These are phyloP conservation scores for Ceratonia siliqua DNA, from an alignment of 306 rosid species.

Conservation along the genomic window DNA sequence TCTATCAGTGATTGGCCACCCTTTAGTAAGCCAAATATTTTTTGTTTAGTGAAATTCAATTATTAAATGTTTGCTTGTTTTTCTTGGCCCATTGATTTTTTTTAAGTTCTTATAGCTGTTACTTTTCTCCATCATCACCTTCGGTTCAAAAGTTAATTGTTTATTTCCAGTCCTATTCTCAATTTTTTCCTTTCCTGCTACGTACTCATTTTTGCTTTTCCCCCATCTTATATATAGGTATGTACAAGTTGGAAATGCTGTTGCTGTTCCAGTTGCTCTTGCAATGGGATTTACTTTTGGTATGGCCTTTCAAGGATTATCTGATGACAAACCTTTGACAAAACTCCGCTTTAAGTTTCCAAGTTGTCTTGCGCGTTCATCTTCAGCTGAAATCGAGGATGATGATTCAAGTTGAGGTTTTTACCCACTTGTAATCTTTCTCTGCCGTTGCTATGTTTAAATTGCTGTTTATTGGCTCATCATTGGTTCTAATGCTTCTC, in stretches of 20 bases:
- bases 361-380: slow-evolving; percentile 34
- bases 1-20: not conserved
- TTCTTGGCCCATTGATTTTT: too few species aligned
- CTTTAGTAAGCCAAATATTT: not conserved
- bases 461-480: not conserved
- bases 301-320: slow-evolving; percentile 41
- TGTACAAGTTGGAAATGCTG: slow-evolving; percentile 51
- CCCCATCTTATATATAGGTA: slow-evolving; percentile 24
- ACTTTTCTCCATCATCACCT: not conserved
- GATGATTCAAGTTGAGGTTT: slow-evolving; percentile 21
- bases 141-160: not conserved
- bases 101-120: too few species aligned
- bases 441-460: not conserved
- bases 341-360: slow-evolving; percentile 39
- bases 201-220: not conserved
- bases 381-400: slow-evolving; percentile 8
- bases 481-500: too few species aligned
- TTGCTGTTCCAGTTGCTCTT: slow-evolving; percentile 54
- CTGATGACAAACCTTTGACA: slow-evolving; percentile 42
- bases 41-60: too few species aligned
- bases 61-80: not conserved
- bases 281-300: slow-evolving; percentile 6
- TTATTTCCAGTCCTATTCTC: not conserved
- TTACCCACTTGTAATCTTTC: not conserved
- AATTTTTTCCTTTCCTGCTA: not conserved